phyloP scores from a whole-genome alignment of 1,139 yeast species.

The Magnusiomyces suaveolens region DNA sequence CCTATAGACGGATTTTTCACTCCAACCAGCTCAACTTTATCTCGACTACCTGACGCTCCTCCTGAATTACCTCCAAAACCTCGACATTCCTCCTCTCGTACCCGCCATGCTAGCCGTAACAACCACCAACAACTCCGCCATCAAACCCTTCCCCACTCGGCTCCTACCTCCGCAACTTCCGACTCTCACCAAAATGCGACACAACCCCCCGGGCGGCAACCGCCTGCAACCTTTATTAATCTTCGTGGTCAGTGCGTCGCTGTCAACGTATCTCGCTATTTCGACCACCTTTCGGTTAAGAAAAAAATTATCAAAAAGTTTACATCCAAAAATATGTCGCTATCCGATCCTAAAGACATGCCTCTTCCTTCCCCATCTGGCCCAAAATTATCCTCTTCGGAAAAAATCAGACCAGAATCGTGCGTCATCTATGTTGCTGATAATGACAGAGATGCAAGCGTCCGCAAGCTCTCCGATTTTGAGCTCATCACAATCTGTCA shows the following conservation, averaged over 20 bases:
- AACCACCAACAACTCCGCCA: background rate
- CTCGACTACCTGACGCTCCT: background rate
- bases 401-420: constrained; percentile 39
- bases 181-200: background rate
- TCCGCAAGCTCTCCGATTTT: constrained; percentile 52
- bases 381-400: background rate
- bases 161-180: background rate
- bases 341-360: constrained; percentile 1
- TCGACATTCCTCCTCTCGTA: background rate
- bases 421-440: constrained; percentile 44
- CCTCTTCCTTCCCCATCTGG: background rate
- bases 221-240: constrained; percentile 53
- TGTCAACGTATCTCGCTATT: constrained; percentile 70
- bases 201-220: constrained; percentile 24
- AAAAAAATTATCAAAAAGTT: constrained; percentile 56
- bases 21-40: background rate
- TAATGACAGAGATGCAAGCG: constrained; percentile 32
- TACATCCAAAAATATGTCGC: background rate
- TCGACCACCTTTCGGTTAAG: constrained; percentile 71
- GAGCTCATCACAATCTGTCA: constrained; percentile 78
- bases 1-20: constrained; percentile 6
- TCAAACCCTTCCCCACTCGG: background rate
- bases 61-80: constrained; percentile 3
- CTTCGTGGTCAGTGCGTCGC: constrained; percentile 55
- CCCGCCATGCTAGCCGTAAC: background rate